phyloP scores from a whole-genome alignment of 345 rosid genomes.

The Theobroma cacao region DNA sequence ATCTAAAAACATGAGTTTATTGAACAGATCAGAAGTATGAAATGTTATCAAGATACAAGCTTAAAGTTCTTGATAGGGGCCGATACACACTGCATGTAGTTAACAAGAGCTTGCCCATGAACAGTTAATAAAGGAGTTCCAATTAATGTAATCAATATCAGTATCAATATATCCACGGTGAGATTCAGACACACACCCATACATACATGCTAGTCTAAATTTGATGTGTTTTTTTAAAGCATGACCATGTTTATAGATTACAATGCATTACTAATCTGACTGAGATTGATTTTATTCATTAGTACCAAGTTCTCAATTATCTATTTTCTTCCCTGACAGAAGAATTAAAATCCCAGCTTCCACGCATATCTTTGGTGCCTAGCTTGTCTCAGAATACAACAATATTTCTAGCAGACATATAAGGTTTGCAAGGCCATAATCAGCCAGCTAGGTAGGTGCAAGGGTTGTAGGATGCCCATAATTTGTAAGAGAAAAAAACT shows the following conservation, averaged over 20 bases:
- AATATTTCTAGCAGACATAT: not conserved
- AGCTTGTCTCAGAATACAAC: not conserved
- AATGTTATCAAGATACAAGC: not conserved
- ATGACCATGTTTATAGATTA: not conserved
- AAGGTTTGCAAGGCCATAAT: not conserved
- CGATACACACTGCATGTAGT: not conserved
- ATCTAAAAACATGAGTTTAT: not conserved
- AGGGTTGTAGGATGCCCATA: not conserved
- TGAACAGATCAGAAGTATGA: not conserved
- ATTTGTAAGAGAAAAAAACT: not conserved
- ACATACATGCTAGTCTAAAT: not conserved
- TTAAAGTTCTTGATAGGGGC: not conserved
- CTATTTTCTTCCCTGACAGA: not conserved
- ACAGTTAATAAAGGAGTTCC: not conserved
- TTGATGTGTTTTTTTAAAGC: not conserved
- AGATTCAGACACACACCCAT: not conserved
- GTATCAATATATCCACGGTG: not conserved
- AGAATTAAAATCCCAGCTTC: not conserved
- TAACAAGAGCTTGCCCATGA: not conserved
- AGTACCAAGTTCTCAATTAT: not conserved
- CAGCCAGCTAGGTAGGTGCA: not conserved
- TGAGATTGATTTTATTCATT: not conserved
- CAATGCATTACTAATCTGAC: not conserved
- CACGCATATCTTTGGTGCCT: not conserved
- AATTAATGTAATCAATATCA: not conserved